Conservation (phyloP, 2,329 filamentous ascomycete species). For the Fusarium brevicatenulatum region DNA sequence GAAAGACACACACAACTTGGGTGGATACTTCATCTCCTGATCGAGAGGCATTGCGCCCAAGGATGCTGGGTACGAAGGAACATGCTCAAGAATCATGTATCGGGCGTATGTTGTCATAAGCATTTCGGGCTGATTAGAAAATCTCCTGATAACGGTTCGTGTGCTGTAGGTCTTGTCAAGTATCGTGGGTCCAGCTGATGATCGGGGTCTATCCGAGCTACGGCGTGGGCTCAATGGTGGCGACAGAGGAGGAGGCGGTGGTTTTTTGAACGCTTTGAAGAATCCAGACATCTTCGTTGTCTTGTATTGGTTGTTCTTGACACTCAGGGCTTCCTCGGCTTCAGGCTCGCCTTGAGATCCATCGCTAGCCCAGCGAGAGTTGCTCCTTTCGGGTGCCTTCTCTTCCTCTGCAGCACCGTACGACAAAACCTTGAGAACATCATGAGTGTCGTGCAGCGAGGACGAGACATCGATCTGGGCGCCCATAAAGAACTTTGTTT, state of each 20-base stretch:
- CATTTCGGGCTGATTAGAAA: conserved; percentile 35
- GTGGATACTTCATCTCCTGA: conserved; percentile 44
- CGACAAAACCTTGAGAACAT: conserved; percentile 61
- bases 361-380: conserved; percentile 29
- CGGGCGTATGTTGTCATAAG: conserved; percentile 45
- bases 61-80: conserved; percentile 37
- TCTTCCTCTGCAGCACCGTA: conserved; percentile 45
- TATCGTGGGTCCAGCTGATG: conserved; percentile 32
- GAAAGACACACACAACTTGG: conserved; percentile 56
- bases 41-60: conserved; percentile 41
- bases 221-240: conserved; percentile 42
- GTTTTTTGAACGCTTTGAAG: conserved; percentile 50
- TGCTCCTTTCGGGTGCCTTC: conserved; percentile 8
- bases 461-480: conserved; percentile 68
- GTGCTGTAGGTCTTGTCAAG: conserved; percentile 44
- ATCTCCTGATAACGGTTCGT: conserved; percentile 38
- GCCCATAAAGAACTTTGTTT: conserved; percentile 63
- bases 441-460: conserved; percentile 59
- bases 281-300: conserved; percentile 44
- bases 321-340: conserved; percentile 44
- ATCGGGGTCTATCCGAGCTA: conserved; percentile 40
- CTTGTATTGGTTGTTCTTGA: conserved; percentile 36
- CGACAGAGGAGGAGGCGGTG: conserved; percentile 36
- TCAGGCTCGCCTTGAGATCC: conserved; percentile 33
- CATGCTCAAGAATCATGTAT: conserved; percentile 47